Base-by-base conservation (phyloP, 2,329 filamentous ascomycete genomes). In the Cladosporium sp. region DNA sequence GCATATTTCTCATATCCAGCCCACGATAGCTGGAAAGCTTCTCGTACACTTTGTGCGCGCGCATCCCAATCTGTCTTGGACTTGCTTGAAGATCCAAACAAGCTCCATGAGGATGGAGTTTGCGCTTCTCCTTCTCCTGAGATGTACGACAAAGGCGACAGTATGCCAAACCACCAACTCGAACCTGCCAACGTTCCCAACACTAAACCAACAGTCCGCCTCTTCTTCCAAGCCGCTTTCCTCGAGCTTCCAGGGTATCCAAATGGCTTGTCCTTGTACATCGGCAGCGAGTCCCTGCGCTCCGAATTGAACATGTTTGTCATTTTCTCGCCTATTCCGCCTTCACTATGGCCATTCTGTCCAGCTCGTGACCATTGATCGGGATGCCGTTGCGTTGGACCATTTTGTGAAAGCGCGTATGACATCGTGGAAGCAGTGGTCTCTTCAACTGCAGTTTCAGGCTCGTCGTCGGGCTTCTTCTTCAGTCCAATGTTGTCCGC, bases 261-360 rank as follows among this genome's bases (percentile, higher is more conserved):
- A 76, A 91, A 95, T n/a, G 95, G 95, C 78, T 99, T 99, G 80
- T 99, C 95, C 80, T 99, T 99, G 82, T 99, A 99, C 91, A 98
- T 93, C 55, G 95, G 95, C 68, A 99, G 81, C 66, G 72, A 72
- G 29, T 87, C 82, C 67, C 77, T 78, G 79, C 85, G 82, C 57
- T 84, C 81, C 59, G 79, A 78, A 44, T 88, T 86, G 68, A 93
- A 88, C 67, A 93, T 84, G 66, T 83, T 84, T 60, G 85, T 85
- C 40, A 92, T 82, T 68, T 85, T 87, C 71, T 86, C 85, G 58
- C 89, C 82, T 46, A 92, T 76, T 68, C 80, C 78, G 64, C 80
- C 80, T 66, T 69, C 70, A 26, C 64, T 72, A 69, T 72, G 78
- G 72, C 72, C 78, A 49, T 65, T 61, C 29, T 65, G 44, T 23